Percentiles rank a stretch among this genome's conserved stretches.
Conservation (phyloP, 306 rosid species). For the Ormosia semicastrata region DNA sequence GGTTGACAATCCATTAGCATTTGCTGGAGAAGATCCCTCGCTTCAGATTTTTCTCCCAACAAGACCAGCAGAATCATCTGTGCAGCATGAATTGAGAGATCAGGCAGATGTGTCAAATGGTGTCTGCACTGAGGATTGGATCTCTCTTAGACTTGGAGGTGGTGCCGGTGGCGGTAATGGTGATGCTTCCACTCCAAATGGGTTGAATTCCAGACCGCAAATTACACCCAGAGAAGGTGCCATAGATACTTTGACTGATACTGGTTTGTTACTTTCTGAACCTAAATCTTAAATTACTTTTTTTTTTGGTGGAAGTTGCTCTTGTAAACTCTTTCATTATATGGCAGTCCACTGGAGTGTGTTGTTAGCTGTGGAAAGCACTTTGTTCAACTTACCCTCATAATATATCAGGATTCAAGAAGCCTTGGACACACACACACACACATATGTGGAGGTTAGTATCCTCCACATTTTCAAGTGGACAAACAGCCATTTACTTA, state of each 20-base stretch:
- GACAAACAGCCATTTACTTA: background rate
- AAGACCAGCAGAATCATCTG: conserved; percentile 67
- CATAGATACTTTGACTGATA: conserved; percentile 57
- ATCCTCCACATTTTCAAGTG: background rate
- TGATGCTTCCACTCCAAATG: conserved; percentile 51
- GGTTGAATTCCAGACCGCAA: conserved; percentile 57
- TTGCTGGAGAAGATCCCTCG: conserved; percentile 84
- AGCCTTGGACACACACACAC: background rate
- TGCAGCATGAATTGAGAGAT: conserved; percentile 74
- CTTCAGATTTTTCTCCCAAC: conserved; percentile 98
- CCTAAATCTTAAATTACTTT: background rate
- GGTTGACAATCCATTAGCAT: conserved; percentile 86
- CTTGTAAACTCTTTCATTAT: background rate
- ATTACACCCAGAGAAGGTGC: conserved; percentile 52
- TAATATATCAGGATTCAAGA: background rate
- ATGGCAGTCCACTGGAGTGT: background rate
- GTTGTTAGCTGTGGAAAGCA: background rate
- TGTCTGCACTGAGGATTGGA: conserved; percentile 81
- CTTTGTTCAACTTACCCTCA: background rate
- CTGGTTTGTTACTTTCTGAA: conserved; percentile 60
- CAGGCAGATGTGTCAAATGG: conserved; percentile 77
- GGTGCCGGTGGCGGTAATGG: conserved; percentile 60
- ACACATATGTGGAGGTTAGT: background rate
- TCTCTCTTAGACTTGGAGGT: conserved; percentile 91
- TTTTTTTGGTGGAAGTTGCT: background rate